Evolutionary conservation across 2,329 filamentous ascomycete species (phyloP), one percentile per base, ranked within the genome.

Genomic region (Claviceps sp.): DNA sequence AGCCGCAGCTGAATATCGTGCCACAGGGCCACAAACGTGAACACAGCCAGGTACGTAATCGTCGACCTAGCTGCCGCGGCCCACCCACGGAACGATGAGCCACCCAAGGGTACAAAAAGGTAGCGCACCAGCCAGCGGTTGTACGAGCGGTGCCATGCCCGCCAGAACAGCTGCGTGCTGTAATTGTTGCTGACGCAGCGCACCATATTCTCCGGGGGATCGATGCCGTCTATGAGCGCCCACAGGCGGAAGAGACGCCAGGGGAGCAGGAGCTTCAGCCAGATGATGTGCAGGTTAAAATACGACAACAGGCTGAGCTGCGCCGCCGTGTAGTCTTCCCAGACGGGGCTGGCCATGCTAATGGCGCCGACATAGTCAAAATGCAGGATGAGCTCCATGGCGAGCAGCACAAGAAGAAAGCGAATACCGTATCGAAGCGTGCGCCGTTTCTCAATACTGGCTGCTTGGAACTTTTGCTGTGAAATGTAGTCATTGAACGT

Each of bases 231-330:
- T 16, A 90, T 65, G 4, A 98, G 77, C 0, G 88, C 77, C 93
- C 93, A 98, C n/a, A 98, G 81, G 4, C 94, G 86, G 78, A 97
- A 97, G 66, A 97, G 85, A n/a, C 93, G 86, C 90, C 91, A 98
- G 1, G 93, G 93, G 7, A 98, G 81, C 4, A 98, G 81, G 1
- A 98, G 81, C 67, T 98, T 98, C 47, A 98, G 77, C 94, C 94
- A 98, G 66, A 98, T 94, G 64, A 96, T 82, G 70, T 95, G 88
- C 13, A 98, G 82, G 68, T 96, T 96, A 74, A 97, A 94, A 72
- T 86, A 96, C 40, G 88, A 93, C 13, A 98, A 78, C 72, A 98
- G 82, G 62, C 82, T 86, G 44, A 98, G 80, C 65, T 98, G 88
- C 45, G 86, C 84, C 0, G 93, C 84, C 0, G 88, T 86, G 71